Base-by-base conservation (phyloP, 2,329 filamentous ascomycete genomes). In the Neonectria sp. region DNA sequence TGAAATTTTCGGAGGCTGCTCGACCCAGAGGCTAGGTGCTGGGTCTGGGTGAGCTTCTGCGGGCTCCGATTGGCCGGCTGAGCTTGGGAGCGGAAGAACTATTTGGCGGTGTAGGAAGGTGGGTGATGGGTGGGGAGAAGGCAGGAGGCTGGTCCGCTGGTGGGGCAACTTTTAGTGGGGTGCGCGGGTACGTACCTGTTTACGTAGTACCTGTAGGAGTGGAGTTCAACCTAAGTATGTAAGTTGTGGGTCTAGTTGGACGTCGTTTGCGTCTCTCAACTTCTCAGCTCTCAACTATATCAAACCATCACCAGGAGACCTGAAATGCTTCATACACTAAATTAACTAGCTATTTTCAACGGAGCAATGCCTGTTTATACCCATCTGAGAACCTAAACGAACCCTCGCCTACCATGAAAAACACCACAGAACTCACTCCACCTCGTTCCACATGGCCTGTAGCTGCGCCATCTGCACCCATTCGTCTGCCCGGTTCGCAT, bases 1-100 rank as follows among this genome's bases (percentile, higher is more conserved):
- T 77, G 76, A 78, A 78, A 78, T 75, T 78, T 78, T 77, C 73
- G 48, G 70, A 63, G 62, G 55, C 68, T 55, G 49, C 25, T 52
- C n/a, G 48, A 51, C 27, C 4, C 29, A 13, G 15, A 21, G 27
- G 27, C 27, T 35, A 51, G 46, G 46, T 68, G 49, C 53, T 46
- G 59, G 62, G 73, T 62, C 55, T 64, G 67, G 67, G 64, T 67
- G 67, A 74, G 74, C 70, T 73, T 73, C 69, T 12, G 60, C 51
- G 56, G 61, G 33, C 12, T 55, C 60, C 66, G 67, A 76, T 76
- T 76, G 74, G 73, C n/a, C 13, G 17, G 33, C 40, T 25, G 1
- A 3, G 4, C 0, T 45, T 31, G 17, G 37, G 48, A 11, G 1
- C 72, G 75, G 75, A 76, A 74, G 51, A 76, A 71, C 60, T 46